These are phyloP conservation scores for Diaporthe ampelina DNA, from an alignment of 2,329 filamentous ascomycete genomes.

Conservation along the genomic window DNA sequence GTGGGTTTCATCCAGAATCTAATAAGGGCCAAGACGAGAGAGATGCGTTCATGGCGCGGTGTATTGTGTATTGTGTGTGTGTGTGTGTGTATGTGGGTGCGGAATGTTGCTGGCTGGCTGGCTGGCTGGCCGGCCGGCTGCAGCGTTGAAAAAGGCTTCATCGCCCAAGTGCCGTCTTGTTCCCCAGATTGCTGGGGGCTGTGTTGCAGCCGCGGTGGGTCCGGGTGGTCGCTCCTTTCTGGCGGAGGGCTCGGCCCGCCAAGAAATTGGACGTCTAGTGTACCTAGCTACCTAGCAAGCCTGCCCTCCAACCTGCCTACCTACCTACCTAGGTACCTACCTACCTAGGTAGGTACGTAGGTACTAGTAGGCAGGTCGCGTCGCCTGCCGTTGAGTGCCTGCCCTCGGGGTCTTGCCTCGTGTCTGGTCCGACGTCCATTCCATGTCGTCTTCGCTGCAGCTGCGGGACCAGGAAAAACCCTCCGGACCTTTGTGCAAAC, in stretches of 20 bases:
- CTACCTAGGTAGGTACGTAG: too few relatives aligned
- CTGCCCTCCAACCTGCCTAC: too few relatives aligned
- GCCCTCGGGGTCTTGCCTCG: too few relatives aligned
- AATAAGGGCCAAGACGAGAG: conserved; percentile 5
- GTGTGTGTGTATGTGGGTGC: too few relatives aligned
- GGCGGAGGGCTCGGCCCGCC: conserved; percentile 26
- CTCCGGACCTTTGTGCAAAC: not conserved
- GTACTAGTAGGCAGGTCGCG: too few relatives aligned
- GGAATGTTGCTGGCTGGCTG: too few relatives aligned
- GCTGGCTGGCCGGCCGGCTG: not conserved
- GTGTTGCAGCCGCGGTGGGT: conserved; percentile 25
- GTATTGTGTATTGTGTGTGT: too few relatives aligned
- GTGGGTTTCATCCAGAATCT: conserved; percentile 24
- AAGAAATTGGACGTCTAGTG: conserved; percentile 3
- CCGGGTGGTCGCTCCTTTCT: not conserved
- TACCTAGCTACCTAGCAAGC: too few relatives aligned
- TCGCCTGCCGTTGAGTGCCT: not conserved
- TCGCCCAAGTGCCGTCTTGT: conserved; percentile 20
- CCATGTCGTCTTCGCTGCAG: not conserved
- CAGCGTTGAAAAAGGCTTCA: conserved; percentile 18
- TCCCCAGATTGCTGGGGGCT: conserved; percentile 26
- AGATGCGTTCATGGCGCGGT: not conserved
- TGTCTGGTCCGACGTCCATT: not conserved
- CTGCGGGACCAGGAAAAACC: conserved; percentile 13
- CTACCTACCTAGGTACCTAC: too few relatives aligned